These are phyloP conservation scores for Biscutella auriculata DNA, from an alignment of 441 rosid genomes.

Conservation along the genomic window DNA sequence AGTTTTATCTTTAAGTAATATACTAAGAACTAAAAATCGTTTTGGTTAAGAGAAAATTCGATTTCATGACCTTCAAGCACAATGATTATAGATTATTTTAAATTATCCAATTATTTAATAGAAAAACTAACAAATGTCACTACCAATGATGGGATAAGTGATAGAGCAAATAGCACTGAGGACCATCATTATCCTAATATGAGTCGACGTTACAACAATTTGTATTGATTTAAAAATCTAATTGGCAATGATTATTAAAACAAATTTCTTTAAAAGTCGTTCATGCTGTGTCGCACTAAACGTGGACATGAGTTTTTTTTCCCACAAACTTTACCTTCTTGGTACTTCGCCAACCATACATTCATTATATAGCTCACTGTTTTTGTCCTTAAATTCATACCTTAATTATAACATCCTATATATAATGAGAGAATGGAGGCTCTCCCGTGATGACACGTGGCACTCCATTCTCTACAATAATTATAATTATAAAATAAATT, in stretches of 20 bases:
- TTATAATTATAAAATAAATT: too few species aligned
- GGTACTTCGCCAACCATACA: too few species aligned
- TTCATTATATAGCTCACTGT: too few species aligned
- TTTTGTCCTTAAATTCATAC: too few species aligned
- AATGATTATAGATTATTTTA: background rate
- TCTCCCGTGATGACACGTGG: too few species aligned
- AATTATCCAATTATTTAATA: constrained; percentile 12
- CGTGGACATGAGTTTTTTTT: constrained; percentile 12
- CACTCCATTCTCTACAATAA: too few species aligned
- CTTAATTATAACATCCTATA: too few species aligned
- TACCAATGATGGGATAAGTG: constrained; percentile 11
- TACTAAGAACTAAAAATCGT: too few species aligned
- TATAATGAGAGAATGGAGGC: too few species aligned
- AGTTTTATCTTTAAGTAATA: too few species aligned
- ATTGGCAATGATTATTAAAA: background rate
- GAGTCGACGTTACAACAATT: background rate
- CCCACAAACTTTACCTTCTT: too few species aligned
- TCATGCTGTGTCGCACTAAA: constrained; percentile 26
- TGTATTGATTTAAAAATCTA: background rate
- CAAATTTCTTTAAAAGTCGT: background rate
- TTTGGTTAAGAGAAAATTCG: background rate
- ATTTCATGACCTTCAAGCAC: background rate
- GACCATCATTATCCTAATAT: constrained; percentile 4
- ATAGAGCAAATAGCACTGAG: constrained; percentile 11
- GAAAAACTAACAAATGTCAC: background rate